A percentile compares a stretch with the other conserved stretches of the same genome.
Evolutionary conservation across 2,329 filamentous ascomycete species (phyloP).

Genomic region (Epichloe aotearoae): DNA sequence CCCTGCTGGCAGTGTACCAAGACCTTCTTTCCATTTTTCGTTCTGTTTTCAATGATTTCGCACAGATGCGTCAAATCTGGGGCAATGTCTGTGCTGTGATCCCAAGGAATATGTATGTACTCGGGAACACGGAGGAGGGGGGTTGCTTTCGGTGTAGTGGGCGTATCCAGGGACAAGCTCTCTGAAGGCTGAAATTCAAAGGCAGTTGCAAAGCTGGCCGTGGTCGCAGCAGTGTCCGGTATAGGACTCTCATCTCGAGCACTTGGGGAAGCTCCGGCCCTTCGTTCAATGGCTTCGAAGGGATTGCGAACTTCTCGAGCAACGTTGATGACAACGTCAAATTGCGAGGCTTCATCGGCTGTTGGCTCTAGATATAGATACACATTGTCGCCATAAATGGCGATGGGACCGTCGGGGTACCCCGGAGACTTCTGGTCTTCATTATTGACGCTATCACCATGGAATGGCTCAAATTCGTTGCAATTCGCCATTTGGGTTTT

Average conservation of each 20-base stretch:
- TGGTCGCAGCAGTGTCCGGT: conserved; percentile 43
- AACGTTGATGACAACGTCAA: conserved; percentile 76
- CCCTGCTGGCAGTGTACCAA: conserved; percentile 79
- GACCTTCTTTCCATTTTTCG: conserved; percentile 62
- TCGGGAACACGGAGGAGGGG: conserved; percentile 47
- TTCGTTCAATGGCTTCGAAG: conserved; percentile 33
- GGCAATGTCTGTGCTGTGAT: conserved; percentile 78
- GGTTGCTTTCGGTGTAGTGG: conserved; percentile 41
- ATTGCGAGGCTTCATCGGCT: conserved; percentile 60
- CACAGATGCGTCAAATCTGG: conserved; percentile 63
- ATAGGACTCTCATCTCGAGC: conserved; percentile 27
- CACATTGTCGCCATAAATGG: conserved; percentile 67
- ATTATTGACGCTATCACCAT: conserved; percentile 55
- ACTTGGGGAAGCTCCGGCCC: conserved; percentile 15
- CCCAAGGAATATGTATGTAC: conserved; percentile 80
- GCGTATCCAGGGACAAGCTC: conserved; percentile 28
- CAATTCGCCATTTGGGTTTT: conserved; percentile 48
- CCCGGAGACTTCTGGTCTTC: conserved; percentile 71
- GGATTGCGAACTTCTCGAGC: conserved; percentile 72
- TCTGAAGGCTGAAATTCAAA: conserved; percentile 39
- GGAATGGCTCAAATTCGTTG: conserved; percentile 41
- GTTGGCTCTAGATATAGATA: conserved; percentile 72
- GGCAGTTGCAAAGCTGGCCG: conserved; percentile 45
- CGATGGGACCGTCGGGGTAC: conserved; percentile 70
- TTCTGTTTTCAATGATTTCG: conserved; percentile 60